Evolutionary conservation across 129 eudicot species (phyloP).

Genomic region (Escallonia herrerae): DNA sequence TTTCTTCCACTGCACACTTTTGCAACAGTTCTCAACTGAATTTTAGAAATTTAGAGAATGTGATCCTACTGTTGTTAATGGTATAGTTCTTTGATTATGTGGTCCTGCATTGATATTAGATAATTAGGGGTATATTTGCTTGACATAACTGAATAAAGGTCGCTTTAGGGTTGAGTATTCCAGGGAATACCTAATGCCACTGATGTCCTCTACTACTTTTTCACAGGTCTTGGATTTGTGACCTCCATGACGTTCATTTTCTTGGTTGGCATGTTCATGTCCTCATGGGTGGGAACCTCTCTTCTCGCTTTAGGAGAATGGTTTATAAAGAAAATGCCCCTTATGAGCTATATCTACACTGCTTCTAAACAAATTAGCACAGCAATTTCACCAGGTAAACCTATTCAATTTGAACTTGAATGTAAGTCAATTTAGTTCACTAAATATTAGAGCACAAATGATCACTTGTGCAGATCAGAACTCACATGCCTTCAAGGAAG

Average conservation of each 20-base stretch:
- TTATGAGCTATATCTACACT: constrained; percentile 64
- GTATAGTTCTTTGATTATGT: too few species aligned
- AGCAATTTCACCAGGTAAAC: constrained; percentile 78
- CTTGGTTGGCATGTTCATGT: constrained; percentile 82
- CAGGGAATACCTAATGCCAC: not conserved
- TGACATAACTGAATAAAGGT: not conserved
- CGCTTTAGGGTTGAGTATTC: not conserved
- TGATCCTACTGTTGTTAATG: too few species aligned
- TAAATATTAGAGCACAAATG: not conserved
- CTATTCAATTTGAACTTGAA: not conserved
- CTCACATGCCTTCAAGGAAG: constrained; percentile 80
- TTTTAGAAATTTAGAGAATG: too few species aligned
- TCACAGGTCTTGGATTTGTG: constrained; percentile 71
- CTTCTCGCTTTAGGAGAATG: constrained; percentile 67
- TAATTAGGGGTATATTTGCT: not conserved
- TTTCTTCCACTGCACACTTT: too few species aligned
- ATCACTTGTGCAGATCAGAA: constrained; percentile 42
- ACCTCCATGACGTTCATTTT: constrained; percentile 77
- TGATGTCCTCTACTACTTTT: too few species aligned
- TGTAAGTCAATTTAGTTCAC: not conserved
- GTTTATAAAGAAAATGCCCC: constrained; percentile 72
- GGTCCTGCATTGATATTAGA: too few species aligned
- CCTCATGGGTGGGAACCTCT: constrained; percentile 83
- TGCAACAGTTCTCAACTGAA: too few species aligned
- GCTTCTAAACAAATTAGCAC: constrained; percentile 83